A percentile compares a stretch with the other conserved stretches of the same genome.
Conservation (phyloP, 1,139 yeast species). For the Yamadazyma spencermartinsiae region DNA sequence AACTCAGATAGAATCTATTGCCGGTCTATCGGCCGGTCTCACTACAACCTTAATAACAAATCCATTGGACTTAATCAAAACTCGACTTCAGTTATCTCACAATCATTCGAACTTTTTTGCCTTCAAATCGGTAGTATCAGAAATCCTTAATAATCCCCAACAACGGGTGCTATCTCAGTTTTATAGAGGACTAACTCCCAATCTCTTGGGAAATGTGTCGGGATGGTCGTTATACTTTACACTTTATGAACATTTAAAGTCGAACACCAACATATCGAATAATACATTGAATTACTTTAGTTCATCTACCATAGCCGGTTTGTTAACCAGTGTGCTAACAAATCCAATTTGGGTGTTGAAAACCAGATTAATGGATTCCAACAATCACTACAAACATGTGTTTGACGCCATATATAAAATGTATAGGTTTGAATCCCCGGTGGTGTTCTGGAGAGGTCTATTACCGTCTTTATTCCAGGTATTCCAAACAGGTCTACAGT, state of each 20-base stretch:
- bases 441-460: conserved; percentile 80
- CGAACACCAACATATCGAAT: conserved; percentile 17
- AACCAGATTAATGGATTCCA: conserved; percentile 76
- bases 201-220: conserved; percentile 74
- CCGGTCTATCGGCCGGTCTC: conserved; percentile 86
- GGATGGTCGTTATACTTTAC: conserved; percentile 91
- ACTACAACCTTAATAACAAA: conserved; percentile 79
- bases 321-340: conserved; percentile 70
- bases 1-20: conserved; percentile 47
- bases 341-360: conserved; percentile 94
- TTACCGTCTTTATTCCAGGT: conserved; percentile 82
- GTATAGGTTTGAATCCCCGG: conserved; percentile 59
- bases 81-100: conserved; percentile 62
- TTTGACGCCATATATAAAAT: conserved; percentile 57
- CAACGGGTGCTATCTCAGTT: conserved; percentile 17
- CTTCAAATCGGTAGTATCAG: conserved; percentile 5
- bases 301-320: conserved; percentile 60
- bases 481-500: conserved; percentile 85
- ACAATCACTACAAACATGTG: conserved; percentile 59
- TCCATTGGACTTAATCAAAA: conserved; percentile 84
- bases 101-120: conserved; percentile 3
- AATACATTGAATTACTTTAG: conserved; percentile 34
- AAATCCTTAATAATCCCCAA: conserved; percentile 6
- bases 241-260: conserved; percentile 63
- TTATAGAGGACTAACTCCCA: conserved; percentile 83